Base-by-base conservation (phyloP, 345 rosid species). In the Ricinus communis region DNA sequence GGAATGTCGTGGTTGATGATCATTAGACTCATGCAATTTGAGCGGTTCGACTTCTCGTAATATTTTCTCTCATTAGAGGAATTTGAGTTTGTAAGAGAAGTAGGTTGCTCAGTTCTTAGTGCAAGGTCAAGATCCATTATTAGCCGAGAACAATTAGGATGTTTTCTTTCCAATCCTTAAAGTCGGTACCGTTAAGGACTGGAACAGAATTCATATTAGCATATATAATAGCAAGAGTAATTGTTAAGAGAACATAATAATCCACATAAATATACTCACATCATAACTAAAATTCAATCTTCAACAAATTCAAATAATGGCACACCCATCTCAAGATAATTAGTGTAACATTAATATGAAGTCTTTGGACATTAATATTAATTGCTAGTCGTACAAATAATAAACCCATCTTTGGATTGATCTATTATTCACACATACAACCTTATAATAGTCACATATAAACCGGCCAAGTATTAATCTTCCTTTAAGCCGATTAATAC, bases 111-210 rank as follows among this genome's bases (percentile, higher is more conserved):
- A 2, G 13, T 18, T 16, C 40, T 38, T 21, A 72, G 46, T 22
- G 76, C 71, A 64, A 72, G 52, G 30, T 72, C 76, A 0, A 53
- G 54, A 47, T 64, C 69, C 70, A 66, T 66, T 22, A n/a, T n/a
- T 0, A 22, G 0, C 57, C 70, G 3, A 66, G 40, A 30, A 24
- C 21, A 15, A 66, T 61, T 38, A 57, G 11, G n/a, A 72, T 14
- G 25, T 36, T 62, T 25, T 63, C 41, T 54, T 72, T 14, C 28
- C 54, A 72, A 0, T 19, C 11, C 27, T 25, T 54, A 22, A 54
- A 54, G 28, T 54, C 59, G 15, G 60, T 18, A 15, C 21, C 50
- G 50, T 71, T 62, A 1, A 71, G 69, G 50, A 71, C 21, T 0
- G 43, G 69, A 13, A 62, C n/a, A n/a, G n/a, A n/a, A n/a, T n/a